These are phyloP conservation scores for Volvox reticuliferus DNA, from an alignment of 139 green algal genomes.

Conservation along the genomic window DNA sequence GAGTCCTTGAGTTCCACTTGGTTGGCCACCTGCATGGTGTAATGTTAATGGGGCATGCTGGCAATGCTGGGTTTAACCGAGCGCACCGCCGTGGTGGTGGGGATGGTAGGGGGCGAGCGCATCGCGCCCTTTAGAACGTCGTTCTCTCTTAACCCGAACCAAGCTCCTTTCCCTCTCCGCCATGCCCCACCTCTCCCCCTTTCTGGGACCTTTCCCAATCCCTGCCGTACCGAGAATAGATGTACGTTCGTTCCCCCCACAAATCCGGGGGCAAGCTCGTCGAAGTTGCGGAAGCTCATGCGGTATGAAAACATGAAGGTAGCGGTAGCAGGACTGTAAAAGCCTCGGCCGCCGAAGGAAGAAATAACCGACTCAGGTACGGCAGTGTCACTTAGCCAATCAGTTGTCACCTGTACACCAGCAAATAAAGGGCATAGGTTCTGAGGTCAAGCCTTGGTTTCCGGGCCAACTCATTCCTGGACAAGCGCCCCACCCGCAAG, in stretches of 20 bases:
- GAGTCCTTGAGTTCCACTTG: conserved; percentile 15
- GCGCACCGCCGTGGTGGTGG: no score
- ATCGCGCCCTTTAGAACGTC: no score
- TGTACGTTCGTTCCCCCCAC: conserved; percentile 26
- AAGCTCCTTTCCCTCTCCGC: no score
- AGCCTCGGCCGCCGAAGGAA: background rate
- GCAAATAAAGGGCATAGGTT: background rate
- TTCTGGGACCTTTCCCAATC: background rate
- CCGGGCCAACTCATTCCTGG: no score
- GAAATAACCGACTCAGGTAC: background rate
- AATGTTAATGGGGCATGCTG: no score
- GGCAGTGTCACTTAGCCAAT: background rate
- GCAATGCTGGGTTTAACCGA: no score
- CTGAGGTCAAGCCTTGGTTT: no score
- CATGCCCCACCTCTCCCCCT: background rate
- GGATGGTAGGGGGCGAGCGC: no score
- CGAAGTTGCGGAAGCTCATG: conserved; percentile 4
- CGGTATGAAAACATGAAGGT: conserved; percentile 33
- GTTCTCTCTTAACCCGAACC: no score
- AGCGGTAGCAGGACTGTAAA: conserved; percentile 26
- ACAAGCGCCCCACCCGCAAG: background rate
- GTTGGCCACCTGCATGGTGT: background rate
- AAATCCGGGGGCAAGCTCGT: background rate
- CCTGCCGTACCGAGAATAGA: conserved; percentile 2
- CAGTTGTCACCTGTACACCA: conserved; percentile 18